Evolutionary conservation across 2,329 filamentous ascomycete species (phyloP).

Genomic region (Elsinoe fawcettii): DNA sequence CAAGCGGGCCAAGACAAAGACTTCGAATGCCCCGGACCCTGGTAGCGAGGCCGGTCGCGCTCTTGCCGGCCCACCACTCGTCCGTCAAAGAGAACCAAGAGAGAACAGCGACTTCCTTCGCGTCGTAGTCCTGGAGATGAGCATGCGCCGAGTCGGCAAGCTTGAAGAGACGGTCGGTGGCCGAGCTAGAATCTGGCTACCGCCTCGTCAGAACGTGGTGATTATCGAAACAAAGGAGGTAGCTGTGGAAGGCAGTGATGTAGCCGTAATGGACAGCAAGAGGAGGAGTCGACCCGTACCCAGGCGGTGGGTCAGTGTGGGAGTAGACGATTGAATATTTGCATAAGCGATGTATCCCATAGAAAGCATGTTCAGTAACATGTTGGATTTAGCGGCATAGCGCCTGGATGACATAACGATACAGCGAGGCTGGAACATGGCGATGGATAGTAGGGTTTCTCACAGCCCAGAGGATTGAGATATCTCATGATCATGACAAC

Average conservation of each 20-base stretch:
- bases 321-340: constrained; percentile 18
- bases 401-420: constrained; percentile 1
- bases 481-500: neutral
- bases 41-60: constrained; percentile 36
- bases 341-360: neutral
- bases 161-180: constrained; percentile 48
- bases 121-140: constrained; percentile 59
- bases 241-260: constrained; percentile 2
- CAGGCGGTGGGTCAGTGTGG: constrained; percentile 26
- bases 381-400: constrained; percentile 6
- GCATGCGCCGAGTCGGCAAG: constrained; percentile 58
- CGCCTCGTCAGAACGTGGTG: constrained; percentile 41
- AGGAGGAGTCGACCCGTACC: constrained; percentile 20
- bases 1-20: constrained; percentile 21
- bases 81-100: constrained; percentile 53
- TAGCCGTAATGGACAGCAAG: neutral
- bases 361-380: neutral
- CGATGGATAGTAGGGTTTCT: neutral
- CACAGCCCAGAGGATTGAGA: neutral
- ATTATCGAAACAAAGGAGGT: constrained; percentile 20
- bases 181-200: constrained; percentile 53
- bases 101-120: constrained; percentile 58
- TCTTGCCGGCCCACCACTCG: constrained; percentile 26
- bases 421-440: neutral
- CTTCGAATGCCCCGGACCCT: constrained; percentile 22